Evolutionary conservation across 2,329 filamentous ascomycete species (phyloP), one percentile per base, ranked within the genome.

Genomic region (Juglanconis juglandina): DNA sequence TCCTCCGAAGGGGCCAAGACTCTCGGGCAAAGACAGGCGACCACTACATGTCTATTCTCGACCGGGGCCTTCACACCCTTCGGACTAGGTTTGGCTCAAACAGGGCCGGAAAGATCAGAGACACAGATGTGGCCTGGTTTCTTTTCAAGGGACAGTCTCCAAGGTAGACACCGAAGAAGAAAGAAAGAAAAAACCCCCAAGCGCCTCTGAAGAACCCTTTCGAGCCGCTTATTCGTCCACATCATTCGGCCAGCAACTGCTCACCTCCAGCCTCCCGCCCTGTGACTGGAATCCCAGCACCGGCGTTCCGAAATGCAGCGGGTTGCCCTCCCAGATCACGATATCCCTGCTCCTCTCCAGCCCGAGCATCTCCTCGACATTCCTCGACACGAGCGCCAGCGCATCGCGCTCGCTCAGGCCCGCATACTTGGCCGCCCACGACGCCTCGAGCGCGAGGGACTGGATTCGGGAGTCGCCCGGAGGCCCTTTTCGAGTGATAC

Each of bases 261-360:
- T 66, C 41, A 73, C 62, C 56, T 70, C 68, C 53, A 72, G 63
- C 48, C 69, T 67, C 10, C 66, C 67, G 5, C 64, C 67, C 34
- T 68, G 66, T 13, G 65, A 67, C 42, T 71, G 68, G 59, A 77
- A 69, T n/a, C 68, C 68, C 17, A 78, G 47, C 6, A 73, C 73
- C 37, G 76, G 75, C 44, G 71, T 76, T 1, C 71, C 76, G 3
- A 75, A 75, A 59, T 74, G 68, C 47, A 79, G 63, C 24, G 77
- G 77, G 65, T 72, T 71, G 5, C 76, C 76, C 64, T 79, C 77
- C 67, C 71, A 79, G 14, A 79, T 61, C 9, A 79, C 77, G 48
- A 78, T 66, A 59, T 79, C 77, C 11, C 64, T 66, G 53, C 68
- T 69, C 35, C 62, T 68, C 48, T 72, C 66, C 32, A 79, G 66